Evolutionary conservation across 2,329 filamentous ascomycete species (phyloP), one percentile per base, ranked within the genome.

Genomic region (Mycosphaerella sp.): DNA sequence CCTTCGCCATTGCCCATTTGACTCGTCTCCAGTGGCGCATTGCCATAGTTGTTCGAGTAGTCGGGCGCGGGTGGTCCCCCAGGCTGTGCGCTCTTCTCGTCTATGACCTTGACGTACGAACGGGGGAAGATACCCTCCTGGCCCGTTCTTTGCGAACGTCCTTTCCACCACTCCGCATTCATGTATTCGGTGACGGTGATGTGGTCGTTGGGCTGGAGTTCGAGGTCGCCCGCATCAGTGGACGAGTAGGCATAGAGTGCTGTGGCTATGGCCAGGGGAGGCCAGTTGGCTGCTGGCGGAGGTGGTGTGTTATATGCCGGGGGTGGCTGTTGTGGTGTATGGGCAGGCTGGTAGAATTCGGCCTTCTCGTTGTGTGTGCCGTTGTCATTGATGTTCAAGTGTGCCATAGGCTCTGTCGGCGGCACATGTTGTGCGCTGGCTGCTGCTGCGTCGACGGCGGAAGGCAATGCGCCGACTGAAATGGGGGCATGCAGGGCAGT

Each of bases 81-180:
- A 55, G 67, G 71, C 63, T 67, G 70, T 58, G 74, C 64, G 50
- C 70, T 62, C 70, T 86, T 83, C 62, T 86, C 78, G 63, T 91
- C 84, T 48, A 87, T 73, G 48, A 88, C 76, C 59, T 76, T 79
- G 47, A 95, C 91, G 69, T 97, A 97, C 70, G 81, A 89, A 63
- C 86, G 82, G n/a, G 92, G 92, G 79, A 97, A 97, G 70, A 97
- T 95, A 64, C 92, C 92, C 74, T 95, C 89, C 62, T 82, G 75
- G 53, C 86, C 86, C 7, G 90, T 95, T 50, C 89, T 83, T 66
- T 85, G 77, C 73, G 95, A 95, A 64, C 81, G 82, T 62, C 92
- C 92, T 78, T 89, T 85, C 89, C 90, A 96, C 92, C 92, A 97
- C 73, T 97, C 91, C 59, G 85, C 83, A 73, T 97, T 97, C 86